These are phyloP conservation scores for Rhizopus sp. DNA, from an alignment of 371 early-diverging fungal genomes.

Conservation along the genomic window DNA sequence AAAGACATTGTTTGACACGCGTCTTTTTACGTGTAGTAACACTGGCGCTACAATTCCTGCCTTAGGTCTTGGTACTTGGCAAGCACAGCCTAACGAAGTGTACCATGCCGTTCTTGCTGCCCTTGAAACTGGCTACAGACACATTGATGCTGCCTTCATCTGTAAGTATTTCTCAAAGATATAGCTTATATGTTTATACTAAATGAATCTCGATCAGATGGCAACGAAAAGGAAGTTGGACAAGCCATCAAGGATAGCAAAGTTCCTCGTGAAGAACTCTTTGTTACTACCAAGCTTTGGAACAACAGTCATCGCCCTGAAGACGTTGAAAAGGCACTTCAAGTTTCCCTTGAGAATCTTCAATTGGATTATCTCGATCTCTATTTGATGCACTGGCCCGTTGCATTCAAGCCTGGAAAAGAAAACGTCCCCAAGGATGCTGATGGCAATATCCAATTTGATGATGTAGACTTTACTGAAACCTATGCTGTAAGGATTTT, in stretches of 20 bases:
- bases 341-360: conserved; percentile 56
- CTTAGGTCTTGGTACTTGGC: conserved; percentile 37
- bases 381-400: conserved; percentile 62
- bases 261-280: conserved; percentile 72
- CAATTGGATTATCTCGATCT: conserved; percentile 71
- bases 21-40: conserved; percentile 12
- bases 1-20: neutral
- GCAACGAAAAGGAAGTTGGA: conserved; percentile 79
- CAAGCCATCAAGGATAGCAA: conserved; percentile 60
- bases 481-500: conserved; percentile 51
- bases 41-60: conserved; percentile 34
- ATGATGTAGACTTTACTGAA: conserved; percentile 28
- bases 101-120: conserved; percentile 17
- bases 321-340: conserved; percentile 48
- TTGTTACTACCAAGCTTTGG: conserved; percentile 87
- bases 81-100: conserved; percentile 30
- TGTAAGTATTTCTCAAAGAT: conserved; percentile 6
- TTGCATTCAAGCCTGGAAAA: conserved; percentile 28
- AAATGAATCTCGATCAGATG: conserved; percentile 21
- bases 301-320: conserved; percentile 56
- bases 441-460: conserved; percentile 28
- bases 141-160: conserved; percentile 49
- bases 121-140: conserved; percentile 27
- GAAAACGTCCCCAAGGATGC: conserved; percentile 33
- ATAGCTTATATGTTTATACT: no score